phyloP scores from a whole-genome alignment of 1,139 yeast species.

The Debaryomyces nepalensis region DNA sequence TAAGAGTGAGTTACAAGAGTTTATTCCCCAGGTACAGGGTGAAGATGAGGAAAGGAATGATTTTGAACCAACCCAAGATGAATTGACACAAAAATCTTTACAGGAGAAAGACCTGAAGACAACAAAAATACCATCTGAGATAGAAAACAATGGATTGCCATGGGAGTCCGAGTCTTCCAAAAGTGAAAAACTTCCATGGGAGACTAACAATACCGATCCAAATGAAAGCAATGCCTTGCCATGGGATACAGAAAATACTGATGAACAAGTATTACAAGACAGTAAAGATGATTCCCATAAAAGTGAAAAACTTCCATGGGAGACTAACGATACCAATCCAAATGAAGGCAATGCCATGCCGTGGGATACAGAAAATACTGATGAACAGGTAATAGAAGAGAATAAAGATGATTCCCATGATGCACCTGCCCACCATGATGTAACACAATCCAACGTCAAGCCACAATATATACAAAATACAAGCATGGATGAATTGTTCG shows the following conservation, averaged over 20 bases:
- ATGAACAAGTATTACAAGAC: conserved; percentile 1
- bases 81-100: conserved; percentile 12
- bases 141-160: background rate
- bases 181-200: conserved; percentile 6
- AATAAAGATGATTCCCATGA: no score
- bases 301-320: conserved; percentile 6
- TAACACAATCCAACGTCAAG: no score
- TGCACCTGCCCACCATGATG: no score
- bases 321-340: background rate
- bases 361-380: conserved; percentile 12
- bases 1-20: conserved; percentile 20
- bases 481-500: conserved; percentile 21
- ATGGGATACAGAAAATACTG: conserved; percentile 12
- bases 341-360: conserved; percentile 13
- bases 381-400: conserved; percentile 3
- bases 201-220: background rate
- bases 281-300: conserved; percentile 3
- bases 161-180: background rate
- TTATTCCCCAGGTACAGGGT: conserved; percentile 18
- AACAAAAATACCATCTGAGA: background rate
- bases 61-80: conserved; percentile 20
- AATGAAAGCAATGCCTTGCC: conserved; percentile 13
- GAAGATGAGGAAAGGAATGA: conserved; percentile 10
- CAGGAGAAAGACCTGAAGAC: background rate
- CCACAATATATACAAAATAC: no score